phyloP scores from a whole-genome alignment of 225 moss, liverwort and hornwort species.

The Neckera pumila region DNA sequence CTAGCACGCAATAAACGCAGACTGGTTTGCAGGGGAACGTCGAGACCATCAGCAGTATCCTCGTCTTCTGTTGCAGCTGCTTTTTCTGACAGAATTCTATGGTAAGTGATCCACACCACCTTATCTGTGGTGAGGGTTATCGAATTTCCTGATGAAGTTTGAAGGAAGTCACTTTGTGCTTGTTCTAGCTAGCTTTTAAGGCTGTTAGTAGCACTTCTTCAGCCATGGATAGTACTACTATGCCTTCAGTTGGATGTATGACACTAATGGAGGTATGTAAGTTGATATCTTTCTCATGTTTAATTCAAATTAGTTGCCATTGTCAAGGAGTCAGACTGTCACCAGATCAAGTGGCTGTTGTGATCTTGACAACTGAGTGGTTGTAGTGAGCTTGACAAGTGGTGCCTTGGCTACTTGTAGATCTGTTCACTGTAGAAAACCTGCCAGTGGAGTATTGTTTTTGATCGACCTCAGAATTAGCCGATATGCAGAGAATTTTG shows the following conservation, averaged over 20 bases:
- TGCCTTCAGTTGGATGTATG: neutral
- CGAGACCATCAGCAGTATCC: neutral
- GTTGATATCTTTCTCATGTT: neutral
- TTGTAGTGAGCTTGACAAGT: neutral
- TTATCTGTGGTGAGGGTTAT: neutral
- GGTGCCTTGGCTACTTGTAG: neutral
- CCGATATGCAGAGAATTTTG: neutral
- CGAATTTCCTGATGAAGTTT: neutral
- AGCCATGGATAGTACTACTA: neutral
- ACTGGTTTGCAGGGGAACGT: neutral
- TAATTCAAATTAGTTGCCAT: neutral
- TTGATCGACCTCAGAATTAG: neutral
- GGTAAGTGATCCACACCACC: neutral
- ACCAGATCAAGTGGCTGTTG: neutral
- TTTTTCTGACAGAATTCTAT: neutral
- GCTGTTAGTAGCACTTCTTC: neutral
- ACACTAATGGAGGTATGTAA: neutral
- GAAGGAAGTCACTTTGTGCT: neutral
- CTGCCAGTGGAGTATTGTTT: neutral
- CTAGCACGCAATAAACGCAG: neutral
- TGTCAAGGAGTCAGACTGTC: neutral
- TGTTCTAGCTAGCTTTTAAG: neutral
- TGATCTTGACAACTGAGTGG: neutral
- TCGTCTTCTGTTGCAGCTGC: neutral
- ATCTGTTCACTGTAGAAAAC: neutral